Evolutionary conservation across 352 stramenopile species (phyloP), one percentile per base, ranked within the genome.

Genomic region (Bremia lactucae): DNA sequence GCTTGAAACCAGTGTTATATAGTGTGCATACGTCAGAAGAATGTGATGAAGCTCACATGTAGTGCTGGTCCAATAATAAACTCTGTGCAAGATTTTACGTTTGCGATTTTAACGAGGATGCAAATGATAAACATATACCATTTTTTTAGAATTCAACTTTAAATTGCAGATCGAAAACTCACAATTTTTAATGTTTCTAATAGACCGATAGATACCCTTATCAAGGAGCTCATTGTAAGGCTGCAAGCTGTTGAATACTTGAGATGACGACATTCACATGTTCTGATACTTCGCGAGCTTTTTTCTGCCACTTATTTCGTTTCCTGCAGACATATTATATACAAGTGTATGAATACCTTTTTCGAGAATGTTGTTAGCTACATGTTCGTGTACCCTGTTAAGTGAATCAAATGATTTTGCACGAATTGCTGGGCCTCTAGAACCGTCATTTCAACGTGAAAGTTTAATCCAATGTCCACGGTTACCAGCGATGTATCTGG

Each of bases 381-480:
- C 2, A 29, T 6, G 15, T 2, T 24, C 5, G 7, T 55, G 44
- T 65, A 88, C 76, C 65, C 49, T 25, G 54, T 51, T 18, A 88
- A 51, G 38, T 79, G 49, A 40, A 46, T 31, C 2, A 89, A 41
- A 31, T 89, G 76, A 4, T 46, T 45, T 24, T 62, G 44, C 34
- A 85, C 68, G 50, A 86, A 89, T 4, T 21, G 34, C 23, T 59
- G 53, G 18, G 77, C 77, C 46, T 89, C 77, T 1, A 50, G 16
- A 4, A 82, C 45, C 14, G 73, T 85, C 76, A 89, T 89, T 52
- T 89, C 73, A 31, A 71, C 73, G 54, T 87, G 70, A 43, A 87
- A 85, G 40, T 80, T 65, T 15, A 89, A 70, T 0, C 76, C 76
- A 21, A 89, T 58, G 41, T 85, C 76, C 16, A 89, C 68, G 4